Evolutionary conservation across 495 filamentous ascomycete species (phyloP), one percentile per base, ranked within the genome.

Genomic region (Trypethelium eluteriae): DNA sequence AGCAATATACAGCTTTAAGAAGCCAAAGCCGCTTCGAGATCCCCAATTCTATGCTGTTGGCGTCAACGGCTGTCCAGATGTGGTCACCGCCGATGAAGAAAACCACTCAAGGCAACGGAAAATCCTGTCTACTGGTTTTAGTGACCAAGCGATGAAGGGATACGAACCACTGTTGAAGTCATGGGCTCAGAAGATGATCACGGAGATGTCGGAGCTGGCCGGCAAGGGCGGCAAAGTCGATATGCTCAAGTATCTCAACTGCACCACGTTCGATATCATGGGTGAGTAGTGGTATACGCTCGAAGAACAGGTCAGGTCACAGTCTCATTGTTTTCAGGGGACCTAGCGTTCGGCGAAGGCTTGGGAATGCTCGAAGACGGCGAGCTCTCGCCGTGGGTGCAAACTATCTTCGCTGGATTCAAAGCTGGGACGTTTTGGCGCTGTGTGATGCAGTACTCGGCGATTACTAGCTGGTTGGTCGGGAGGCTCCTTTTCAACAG

Each of bases 1-100:
- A 39, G 66, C 68, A 50, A 65, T 72, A 47, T 70, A 72, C 61
- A 69, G 70, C 38, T 66, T 66, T 62, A 49, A 66, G 57, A 67
- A 67, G 44, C n/a, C 63, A 6, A 65, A 62, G 62, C 65, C 64
- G 16, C 16, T 18, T 65, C 67, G 67, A 39, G 64, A 69, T 57
- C 63, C 38, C 9, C 10, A 53, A 41, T 72, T 69, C 63, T 72
- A 72, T 62, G 56, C 36, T 36, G 44, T 34, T 38, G 32, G 62
- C 34, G 56, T 64, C 35, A 64, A 65, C 39, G 68, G 70, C 35
- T 69, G 64, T 34, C 44, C 39, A 46, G 39, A 39, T 32, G 50
- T 71, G 38, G 66, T 68, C 41, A 69, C 41, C 39, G 70, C 70
- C 14, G 67, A 70, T 63, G 67, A 71, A 36, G 56, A 47, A 46